Base-by-base conservation (phyloP, 345 rosid species). In the Xanthoceras sorbifolium region DNA sequence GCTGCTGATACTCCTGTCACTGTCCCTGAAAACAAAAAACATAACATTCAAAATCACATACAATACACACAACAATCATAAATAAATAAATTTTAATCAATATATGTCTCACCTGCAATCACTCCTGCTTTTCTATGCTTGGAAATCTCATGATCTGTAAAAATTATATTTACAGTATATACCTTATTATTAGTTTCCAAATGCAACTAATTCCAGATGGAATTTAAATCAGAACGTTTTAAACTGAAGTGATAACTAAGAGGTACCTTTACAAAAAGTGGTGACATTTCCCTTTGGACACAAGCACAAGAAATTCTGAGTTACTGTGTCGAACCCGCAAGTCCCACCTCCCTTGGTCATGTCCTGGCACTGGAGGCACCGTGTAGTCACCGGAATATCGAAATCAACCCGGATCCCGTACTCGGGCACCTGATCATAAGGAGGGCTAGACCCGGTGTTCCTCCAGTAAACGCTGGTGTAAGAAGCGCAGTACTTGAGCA, bases 381-480 rank as follows among this genome's bases (percentile, higher is more conserved):
- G 78, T 22, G 89, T 86, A 9, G 97, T 93, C 69, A 91, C 93
- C 0, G 99, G 97, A 55, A 84, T 88, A 17, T 96, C 97, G 10
- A 82, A 96, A 89, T 96, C 90, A 5, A 93, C 85, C 71, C 97
- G 81, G 62, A 92, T 89, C 42, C 98, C 97, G 17, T 96, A 96
- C 83, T 96, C 97, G 0, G 97, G 89, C 18, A 90, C 90, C 87
- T 90, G 94, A 80, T 85, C 87, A 50, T 90, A 83, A 15, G 88
- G 85, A 31, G 87, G 69, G 69, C 70, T 84, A 1, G 36, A 83
- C 10, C 89, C 92, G 1, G 67, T 78, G 72, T 84, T 92, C 81
- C 91, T 90, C 99, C 99, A 91, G 32, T 96, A 88, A 80, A 96
- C 85, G 25, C 99, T 91, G 0, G 97, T 88, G 69, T 93, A 93